Conservation (phyloP, 352 stramenopile species). For the Phytophthora foliorum region DNA sequence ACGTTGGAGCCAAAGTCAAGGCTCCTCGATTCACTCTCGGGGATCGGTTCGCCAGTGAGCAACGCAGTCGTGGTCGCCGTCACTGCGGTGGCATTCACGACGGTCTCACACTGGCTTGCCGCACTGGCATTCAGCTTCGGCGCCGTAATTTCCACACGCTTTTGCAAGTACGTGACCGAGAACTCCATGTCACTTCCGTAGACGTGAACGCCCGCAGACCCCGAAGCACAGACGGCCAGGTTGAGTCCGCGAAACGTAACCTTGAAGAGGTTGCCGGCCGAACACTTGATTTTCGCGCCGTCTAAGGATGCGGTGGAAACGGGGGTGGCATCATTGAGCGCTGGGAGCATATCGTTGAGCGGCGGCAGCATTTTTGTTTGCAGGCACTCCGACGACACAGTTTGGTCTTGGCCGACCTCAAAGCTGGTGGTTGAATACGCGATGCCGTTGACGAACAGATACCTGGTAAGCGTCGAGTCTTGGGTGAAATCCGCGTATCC, state of each 20-base stretch:
- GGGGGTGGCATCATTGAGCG: slow-evolving; percentile 30
- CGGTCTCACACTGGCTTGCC: slow-evolving; percentile 18
- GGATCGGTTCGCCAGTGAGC: slow-evolving; percentile 38
- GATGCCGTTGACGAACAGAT: slow-evolving; percentile 44
- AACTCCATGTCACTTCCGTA: slow-evolving; percentile 48
- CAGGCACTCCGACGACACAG: slow-evolving; percentile 34
- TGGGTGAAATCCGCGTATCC: slow-evolving; percentile 41
- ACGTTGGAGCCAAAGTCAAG: slow-evolving; percentile 9
- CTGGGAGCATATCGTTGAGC: slow-evolving; percentile 38
- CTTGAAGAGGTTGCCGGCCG: slow-evolving; percentile 41
- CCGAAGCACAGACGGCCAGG: slow-evolving; percentile 40
- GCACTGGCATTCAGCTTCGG: slow-evolving; percentile 22
- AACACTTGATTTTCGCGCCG: slow-evolving; percentile 39
- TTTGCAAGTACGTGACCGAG: slow-evolving; percentile 33
- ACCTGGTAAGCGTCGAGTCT: slow-evolving; percentile 34
- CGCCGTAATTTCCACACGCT: slow-evolving; percentile 24
- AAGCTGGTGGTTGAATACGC: slow-evolving; percentile 39
- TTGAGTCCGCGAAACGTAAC: slow-evolving; percentile 39
- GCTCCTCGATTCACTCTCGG: slow-evolving; percentile 25
- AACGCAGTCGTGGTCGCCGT: slow-evolving; percentile 33
- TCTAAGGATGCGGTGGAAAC: slow-evolving; percentile 20
- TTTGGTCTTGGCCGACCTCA: slow-evolving; percentile 15
- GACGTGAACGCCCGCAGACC: slow-evolving; percentile 23
- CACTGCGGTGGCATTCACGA: slow-evolving; percentile 29
- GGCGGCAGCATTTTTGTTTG: slow-evolving; percentile 28